A percentile compares a stretch with the other conserved stretches of the same genome.
Evolutionary conservation across 2,329 filamentous ascomycete genomes (phyloP).

Genomic region (Chaetomiaceae sp.): DNA sequence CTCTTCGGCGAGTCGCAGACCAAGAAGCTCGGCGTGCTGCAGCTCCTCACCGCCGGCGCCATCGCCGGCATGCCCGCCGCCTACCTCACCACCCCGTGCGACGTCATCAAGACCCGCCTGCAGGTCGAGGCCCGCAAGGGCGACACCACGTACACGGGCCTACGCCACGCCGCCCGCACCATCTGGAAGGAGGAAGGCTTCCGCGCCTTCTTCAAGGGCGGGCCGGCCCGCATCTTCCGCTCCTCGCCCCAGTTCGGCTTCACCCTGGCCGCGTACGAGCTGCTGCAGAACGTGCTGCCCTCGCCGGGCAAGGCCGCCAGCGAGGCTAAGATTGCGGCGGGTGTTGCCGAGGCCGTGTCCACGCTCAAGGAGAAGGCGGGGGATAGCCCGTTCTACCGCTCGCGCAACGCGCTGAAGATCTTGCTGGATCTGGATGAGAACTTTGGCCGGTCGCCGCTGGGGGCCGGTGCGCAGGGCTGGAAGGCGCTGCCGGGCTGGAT

Average conservation of each 20-base stretch:
- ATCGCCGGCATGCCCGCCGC: constrained; percentile 89
- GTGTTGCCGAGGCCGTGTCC: constrained; percentile 57
- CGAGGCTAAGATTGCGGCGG: constrained; percentile 47
- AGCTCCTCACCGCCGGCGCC: constrained; percentile 88
- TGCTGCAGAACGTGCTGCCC: constrained; percentile 75
- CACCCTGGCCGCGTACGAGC: constrained; percentile 90
- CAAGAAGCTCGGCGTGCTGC: constrained; percentile 82
- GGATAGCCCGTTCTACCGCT: constrained; percentile 50
- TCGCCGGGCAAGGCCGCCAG: constrained; percentile 54
- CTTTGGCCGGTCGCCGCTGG: constrained; percentile 70
- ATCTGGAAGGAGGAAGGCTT: constrained; percentile 90
- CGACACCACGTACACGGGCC: constrained; percentile 77
- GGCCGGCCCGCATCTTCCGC: constrained; percentile 87
- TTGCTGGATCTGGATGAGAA: constrained; percentile 91
- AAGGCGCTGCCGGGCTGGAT: constrained; percentile 46
- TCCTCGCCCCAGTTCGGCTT: constrained; percentile 98
- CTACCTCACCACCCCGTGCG: constrained; percentile 94
- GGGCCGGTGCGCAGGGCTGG: constrained; percentile 45
- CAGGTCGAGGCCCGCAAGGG: constrained; percentile 97
- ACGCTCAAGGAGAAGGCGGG: constrained; percentile 56
- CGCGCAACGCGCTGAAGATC: constrained; percentile 89
- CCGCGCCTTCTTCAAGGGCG: constrained; percentile 97
- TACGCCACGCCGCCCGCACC: constrained; percentile 78
- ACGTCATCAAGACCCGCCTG: constrained; percentile 97
- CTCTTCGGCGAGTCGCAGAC: constrained; percentile 83